Evolutionary conservation across 352 stramenopile species (phyloP).

Genomic region (Globisporangium recalcitrans): DNA sequence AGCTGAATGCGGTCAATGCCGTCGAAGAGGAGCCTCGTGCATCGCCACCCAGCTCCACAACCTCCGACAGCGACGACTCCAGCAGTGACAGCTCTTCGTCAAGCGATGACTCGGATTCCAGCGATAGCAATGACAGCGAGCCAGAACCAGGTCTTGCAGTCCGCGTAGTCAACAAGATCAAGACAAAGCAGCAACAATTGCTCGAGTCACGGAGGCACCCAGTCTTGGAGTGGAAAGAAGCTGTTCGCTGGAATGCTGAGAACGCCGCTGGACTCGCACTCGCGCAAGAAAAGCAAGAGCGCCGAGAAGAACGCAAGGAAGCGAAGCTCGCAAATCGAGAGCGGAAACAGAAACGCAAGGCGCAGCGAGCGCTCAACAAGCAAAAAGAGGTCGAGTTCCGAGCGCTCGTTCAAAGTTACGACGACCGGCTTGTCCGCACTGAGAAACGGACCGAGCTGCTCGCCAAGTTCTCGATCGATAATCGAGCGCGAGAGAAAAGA

Average conservation of each 20-base stretch:
- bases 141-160: slow-evolving; percentile 23
- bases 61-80: neutral
- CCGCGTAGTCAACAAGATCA: slow-evolving; percentile 22
- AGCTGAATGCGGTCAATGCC: neutral
- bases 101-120: no score
- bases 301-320: slow-evolving; percentile 13
- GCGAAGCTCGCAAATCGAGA: slow-evolving; percentile 36
- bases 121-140: slow-evolving; percentile 30
- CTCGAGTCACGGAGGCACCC: slow-evolving; percentile 39
- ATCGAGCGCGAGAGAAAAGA: slow-evolving; percentile 23
- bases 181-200: slow-evolving; percentile 34
- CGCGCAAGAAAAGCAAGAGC: slow-evolving; percentile 23
- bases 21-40: neutral
- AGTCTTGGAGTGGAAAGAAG: slow-evolving; percentile 46
- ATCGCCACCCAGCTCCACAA: neutral
- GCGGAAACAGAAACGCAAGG: slow-evolving; percentile 38
- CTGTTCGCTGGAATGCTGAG: slow-evolving; percentile 33
- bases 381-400: slow-evolving; percentile 49
- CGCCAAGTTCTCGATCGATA: slow-evolving; percentile 41
- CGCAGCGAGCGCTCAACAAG: slow-evolving; percentile 38
- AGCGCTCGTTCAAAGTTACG: slow-evolving; percentile 37
- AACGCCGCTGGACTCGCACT: slow-evolving; percentile 25
- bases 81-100: no score
- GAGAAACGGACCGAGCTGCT: slow-evolving; percentile 42
- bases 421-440: slow-evolving; percentile 31